Conservation (phyloP, 805 yeast genomes). For the Yarrowia sp. region DNA sequence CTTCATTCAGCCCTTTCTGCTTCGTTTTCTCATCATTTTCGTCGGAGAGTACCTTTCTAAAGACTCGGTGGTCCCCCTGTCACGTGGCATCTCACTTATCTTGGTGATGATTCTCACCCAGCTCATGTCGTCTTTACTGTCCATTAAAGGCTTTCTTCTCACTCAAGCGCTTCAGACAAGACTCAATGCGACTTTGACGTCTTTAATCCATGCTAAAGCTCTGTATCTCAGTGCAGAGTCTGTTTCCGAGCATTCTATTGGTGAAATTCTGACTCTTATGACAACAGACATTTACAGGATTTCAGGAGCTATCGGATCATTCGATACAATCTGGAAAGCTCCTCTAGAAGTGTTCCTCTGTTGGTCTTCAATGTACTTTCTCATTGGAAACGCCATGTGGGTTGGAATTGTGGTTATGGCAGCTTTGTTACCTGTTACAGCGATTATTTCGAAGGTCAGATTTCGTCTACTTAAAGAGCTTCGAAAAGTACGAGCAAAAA, state of each 20-base stretch:
- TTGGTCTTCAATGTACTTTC: constrained; percentile 63
- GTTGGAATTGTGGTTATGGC: constrained; percentile 78
- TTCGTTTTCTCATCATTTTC: constrained; percentile 44
- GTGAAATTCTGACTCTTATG: constrained; percentile 93
- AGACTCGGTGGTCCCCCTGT: constrained; percentile 50
- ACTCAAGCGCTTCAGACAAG: constrained; percentile 73
- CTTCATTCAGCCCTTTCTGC: constrained; percentile 45
- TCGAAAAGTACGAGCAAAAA: constrained; percentile 85
- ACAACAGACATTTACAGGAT: constrained; percentile 88
- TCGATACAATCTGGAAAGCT: constrained; percentile 85
- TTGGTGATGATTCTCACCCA: constrained; percentile 71
- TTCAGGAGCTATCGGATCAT: constrained; percentile 75
- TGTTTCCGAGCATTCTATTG: constrained; percentile 66
- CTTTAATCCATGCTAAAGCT: constrained; percentile 70
- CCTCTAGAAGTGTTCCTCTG: constrained; percentile 85
- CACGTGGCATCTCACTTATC: constrained; percentile 74
- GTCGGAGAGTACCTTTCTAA: constrained; percentile 48
- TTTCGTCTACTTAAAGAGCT: constrained; percentile 48
- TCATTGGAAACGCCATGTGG: constrained; percentile 89
- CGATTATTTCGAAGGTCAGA: constrained; percentile 58
- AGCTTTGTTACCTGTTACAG: constrained; percentile 76
- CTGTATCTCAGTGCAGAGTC: constrained; percentile 66
- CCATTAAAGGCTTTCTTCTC: constrained; percentile 76
- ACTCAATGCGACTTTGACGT: constrained; percentile 55
- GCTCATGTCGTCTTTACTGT: constrained; percentile 64